Conservation (phyloP, 441 rosid species). For the Pelargonium citronellum region DNA sequence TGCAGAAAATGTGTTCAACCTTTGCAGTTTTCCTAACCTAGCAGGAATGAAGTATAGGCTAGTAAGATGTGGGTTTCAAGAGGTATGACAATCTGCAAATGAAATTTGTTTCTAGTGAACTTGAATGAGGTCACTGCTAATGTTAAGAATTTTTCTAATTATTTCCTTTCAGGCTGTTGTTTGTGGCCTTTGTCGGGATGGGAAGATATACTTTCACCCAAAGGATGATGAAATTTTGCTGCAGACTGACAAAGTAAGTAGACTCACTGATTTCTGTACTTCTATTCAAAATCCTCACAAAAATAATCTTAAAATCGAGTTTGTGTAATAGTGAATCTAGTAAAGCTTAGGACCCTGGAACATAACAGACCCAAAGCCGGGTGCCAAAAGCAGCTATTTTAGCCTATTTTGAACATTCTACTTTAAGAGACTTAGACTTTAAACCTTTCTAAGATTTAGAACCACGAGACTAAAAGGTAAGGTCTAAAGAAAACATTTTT, state of each 20-base stretch:
- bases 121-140: slow-evolving; percentile 16
- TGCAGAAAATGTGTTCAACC: slow-evolving; percentile 94
- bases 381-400: too few species aligned
- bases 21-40: slow-evolving; percentile 63
- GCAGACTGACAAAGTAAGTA: slow-evolving; percentile 65
- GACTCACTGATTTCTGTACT: slow-evolving; percentile 16
- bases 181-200: slow-evolving; percentile 73
- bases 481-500: too few species aligned
- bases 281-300: background rate
- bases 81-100: slow-evolving; percentile 36
- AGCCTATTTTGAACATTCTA: too few species aligned
- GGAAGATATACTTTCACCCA: slow-evolving; percentile 78
- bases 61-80: slow-evolving; percentile 64
- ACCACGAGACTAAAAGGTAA: too few species aligned
- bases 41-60: slow-evolving; percentile 64
- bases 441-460: too few species aligned
- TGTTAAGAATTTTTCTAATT: slow-evolving; percentile 15
- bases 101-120: slow-evolving; percentile 1
- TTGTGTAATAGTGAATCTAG: too few species aligned
- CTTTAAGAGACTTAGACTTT: too few species aligned
- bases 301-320: too few species aligned
- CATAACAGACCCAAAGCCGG: too few species aligned
- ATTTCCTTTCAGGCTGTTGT: slow-evolving; percentile 64
- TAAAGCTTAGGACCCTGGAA: too few species aligned
- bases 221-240: slow-evolving; percentile 69